These are phyloP conservation scores for Lithohypha guttulata DNA, from an alignment of 2,329 filamentous ascomycete species.

Conservation along the genomic window DNA sequence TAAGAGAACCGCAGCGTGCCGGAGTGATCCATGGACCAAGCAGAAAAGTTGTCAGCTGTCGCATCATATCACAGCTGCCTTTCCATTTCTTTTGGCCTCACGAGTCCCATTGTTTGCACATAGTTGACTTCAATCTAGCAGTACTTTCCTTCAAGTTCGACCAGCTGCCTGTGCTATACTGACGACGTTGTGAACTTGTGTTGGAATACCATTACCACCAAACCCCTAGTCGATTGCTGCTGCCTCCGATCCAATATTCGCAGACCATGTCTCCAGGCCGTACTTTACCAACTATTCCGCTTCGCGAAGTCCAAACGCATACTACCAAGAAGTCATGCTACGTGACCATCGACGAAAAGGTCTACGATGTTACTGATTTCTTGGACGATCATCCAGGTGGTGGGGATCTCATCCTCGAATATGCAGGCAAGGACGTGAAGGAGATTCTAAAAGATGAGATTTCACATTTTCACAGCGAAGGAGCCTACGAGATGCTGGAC, in stretches of 20 bases:
- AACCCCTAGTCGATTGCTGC: neutral
- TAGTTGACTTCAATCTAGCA: neutral
- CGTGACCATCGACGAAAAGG: conserved; percentile 78
- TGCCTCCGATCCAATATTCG: neutral
- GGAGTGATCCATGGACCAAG: no score
- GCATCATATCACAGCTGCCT: neutral
- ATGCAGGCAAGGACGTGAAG: conserved; percentile 75
- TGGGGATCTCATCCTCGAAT: conserved; percentile 75
- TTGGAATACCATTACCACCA: neutral
- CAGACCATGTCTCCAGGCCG: conserved; percentile 45
- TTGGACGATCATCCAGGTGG: conserved; percentile 85
- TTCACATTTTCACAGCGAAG: conserved; percentile 78
- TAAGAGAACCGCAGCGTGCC: no score
- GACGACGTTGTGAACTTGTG: neutral
- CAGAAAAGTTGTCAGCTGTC: no score
- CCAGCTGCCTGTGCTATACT: neutral
- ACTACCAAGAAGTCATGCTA: conserved; percentile 77
- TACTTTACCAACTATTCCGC: conserved; percentile 72
- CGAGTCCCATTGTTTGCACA: neutral
- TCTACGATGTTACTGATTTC: conserved; percentile 92
- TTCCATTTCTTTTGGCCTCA: neutral
- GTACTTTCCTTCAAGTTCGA: conserved; percentile 7
- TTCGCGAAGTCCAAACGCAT: conserved; percentile 69
- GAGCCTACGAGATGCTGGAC: conserved; percentile 91
- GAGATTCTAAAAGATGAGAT: conserved; percentile 70